Percentiles rank a stretch among this genome's conserved stretches.
phyloP scores from a whole-genome alignment of 192 early-diverging fungal species.

The Umbelopsis sp. region DNA sequence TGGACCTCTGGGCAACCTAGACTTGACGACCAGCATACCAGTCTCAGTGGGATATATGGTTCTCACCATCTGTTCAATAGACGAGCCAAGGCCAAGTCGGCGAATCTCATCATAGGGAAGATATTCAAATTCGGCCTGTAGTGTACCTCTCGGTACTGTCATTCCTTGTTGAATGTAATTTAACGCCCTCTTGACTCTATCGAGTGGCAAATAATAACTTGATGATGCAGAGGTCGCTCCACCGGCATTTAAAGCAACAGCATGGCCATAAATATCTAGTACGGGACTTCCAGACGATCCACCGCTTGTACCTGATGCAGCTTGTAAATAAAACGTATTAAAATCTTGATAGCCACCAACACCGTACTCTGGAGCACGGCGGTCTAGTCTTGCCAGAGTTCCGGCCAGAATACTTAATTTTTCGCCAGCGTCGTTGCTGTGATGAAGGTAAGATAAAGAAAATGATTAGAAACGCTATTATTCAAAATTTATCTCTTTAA shows the following conservation, averaged over 20 bases:
- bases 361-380: slow-evolving; percentile 69
- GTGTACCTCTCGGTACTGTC: slow-evolving; percentile 67
- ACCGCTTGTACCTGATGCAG: slow-evolving; percentile 72
- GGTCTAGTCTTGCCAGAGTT: slow-evolving; percentile 71
- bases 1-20: slow-evolving; percentile 68
- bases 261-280: slow-evolving; percentile 70
- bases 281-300: slow-evolving; percentile 81
- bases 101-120: slow-evolving; percentile 68
- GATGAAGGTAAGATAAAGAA: too few species aligned
- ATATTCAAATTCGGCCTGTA: slow-evolving; percentile 73
- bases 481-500: too few species aligned
- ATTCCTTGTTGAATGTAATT: slow-evolving; percentile 55
- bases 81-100: slow-evolving; percentile 64
- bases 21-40: slow-evolving; percentile 67
- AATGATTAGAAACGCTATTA: too few species aligned
- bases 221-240: slow-evolving; percentile 71
- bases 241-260: slow-evolving; percentile 73
- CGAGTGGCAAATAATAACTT: slow-evolving; percentile 76
- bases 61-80: slow-evolving; percentile 62
- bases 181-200: slow-evolving; percentile 70
- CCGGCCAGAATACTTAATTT: slow-evolving; percentile 77
- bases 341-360: slow-evolving; percentile 72
- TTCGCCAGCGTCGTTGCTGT: slow-evolving; percentile 72
- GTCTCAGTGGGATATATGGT: slow-evolving; percentile 49
- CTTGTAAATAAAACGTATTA: slow-evolving; percentile 83